Evolutionary conservation across 345 rosid genomes (phyloP).

Genomic region (Jatropha curcas): DNA sequence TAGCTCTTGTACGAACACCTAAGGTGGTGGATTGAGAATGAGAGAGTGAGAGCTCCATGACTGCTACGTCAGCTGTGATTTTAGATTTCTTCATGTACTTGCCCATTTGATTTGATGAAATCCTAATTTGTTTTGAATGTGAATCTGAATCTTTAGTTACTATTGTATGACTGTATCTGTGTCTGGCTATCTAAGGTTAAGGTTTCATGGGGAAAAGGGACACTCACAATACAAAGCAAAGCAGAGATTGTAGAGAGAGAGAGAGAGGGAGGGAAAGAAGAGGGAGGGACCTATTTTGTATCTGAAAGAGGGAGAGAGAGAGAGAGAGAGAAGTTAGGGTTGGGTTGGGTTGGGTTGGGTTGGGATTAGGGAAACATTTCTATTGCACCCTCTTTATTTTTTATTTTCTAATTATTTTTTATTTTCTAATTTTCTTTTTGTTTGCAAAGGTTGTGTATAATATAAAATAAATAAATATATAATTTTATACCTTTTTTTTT

Average conservation of each 20-base stretch:
- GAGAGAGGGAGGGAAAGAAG: not conserved
- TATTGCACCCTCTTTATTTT: not conserved
- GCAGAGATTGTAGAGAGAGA: not conserved
- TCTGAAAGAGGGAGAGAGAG: not conserved
- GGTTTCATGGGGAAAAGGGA: slow-evolving; percentile 8
- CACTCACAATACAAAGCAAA: not conserved
- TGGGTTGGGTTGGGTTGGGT: slow-evolving; percentile 37
- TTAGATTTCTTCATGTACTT: slow-evolving; percentile 67
- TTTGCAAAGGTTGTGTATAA: no score
- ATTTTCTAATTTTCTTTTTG: not conserved
- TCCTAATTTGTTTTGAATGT: not conserved
- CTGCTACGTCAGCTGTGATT: slow-evolving; percentile 39
- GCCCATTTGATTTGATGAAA: slow-evolving; percentile 42
- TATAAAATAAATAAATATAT: no score
- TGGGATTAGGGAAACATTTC: slow-evolving; percentile 23
- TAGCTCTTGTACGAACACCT: slow-evolving; percentile 60
- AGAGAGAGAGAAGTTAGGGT: slow-evolving; percentile 29
- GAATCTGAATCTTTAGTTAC: no score
- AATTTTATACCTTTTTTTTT: no score
- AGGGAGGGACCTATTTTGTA: slow-evolving; percentile 4
- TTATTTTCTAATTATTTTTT: not conserved
- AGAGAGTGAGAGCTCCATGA: slow-evolving; percentile 39
- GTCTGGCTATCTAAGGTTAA: not conserved
- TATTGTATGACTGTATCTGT: no score
- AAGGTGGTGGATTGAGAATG: slow-evolving; percentile 33